A percentile compares a stretch with the other conserved stretches of the same genome.
Conservation (phyloP, 306 rosid genomes). For the Ammopiptanthus mongolicus region DNA sequence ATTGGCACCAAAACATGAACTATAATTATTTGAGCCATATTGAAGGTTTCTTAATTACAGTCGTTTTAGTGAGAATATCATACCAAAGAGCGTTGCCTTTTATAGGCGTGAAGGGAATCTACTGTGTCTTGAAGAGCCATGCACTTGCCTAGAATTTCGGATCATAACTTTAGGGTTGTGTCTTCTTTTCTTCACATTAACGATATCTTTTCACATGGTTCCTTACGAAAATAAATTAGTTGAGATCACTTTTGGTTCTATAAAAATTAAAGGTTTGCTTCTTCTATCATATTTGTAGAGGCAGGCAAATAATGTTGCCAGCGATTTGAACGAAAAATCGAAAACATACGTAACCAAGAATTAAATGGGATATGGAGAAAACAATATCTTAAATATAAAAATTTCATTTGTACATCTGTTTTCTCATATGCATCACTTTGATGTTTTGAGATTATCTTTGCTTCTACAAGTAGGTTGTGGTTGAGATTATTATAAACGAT, state of each 20-base stretch:
- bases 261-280: not conserved
- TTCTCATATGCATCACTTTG: too few species aligned
- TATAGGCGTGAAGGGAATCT: slow-evolving; percentile 15
- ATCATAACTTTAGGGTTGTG: not conserved
- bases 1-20: slow-evolving; percentile 3
- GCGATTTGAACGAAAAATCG: too few species aligned
- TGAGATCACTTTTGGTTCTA: not conserved
- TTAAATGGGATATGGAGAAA: too few species aligned
- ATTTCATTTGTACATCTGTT: too few species aligned
- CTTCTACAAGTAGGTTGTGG: too few species aligned
- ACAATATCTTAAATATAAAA: too few species aligned
- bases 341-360: too few species aligned
- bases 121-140: not conserved
- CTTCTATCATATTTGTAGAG: not conserved
- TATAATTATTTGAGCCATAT: slow-evolving; percentile 22
- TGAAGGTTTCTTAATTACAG: not conserved
- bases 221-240: slow-evolving; percentile 3
- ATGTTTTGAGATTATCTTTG: too few species aligned
- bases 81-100: slow-evolving; percentile 16
- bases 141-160: slow-evolving; percentile 17
- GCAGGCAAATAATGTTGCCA: not conserved
- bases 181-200: not conserved
- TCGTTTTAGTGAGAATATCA: slow-evolving; percentile 9
- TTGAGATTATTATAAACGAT: too few species aligned
- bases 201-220: slow-evolving; percentile 27